Evolutionary conservation across 352 stramenopile genomes (phyloP).

Genomic region (Globisporangium paddicum): DNA sequence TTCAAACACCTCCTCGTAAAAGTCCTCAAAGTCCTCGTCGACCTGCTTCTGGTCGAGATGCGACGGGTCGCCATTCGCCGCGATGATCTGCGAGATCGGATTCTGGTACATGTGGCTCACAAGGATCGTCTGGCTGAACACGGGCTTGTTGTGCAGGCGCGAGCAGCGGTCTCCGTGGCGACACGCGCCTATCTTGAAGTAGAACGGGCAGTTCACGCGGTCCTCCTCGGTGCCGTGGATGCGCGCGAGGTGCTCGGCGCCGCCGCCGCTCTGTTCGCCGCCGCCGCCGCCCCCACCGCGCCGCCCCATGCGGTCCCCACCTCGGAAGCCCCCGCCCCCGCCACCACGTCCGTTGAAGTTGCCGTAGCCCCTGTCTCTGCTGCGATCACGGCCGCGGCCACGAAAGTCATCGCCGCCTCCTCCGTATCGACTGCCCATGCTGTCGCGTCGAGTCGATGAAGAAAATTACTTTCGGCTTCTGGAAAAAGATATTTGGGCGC

Average conservation of each 20-base stretch:
- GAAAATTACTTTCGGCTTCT: not conserved
- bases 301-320: slow-evolving; percentile 43
- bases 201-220: slow-evolving; percentile 99
- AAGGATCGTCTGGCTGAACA: slow-evolving; percentile 98
- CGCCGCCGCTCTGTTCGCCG: slow-evolving; percentile 68
- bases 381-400: slow-evolving; percentile 62
- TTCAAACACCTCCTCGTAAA: slow-evolving; percentile 97
- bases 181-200: slow-evolving; percentile 99
- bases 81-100: slow-evolving; percentile 86
- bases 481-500: slow-evolving; percentile 9
- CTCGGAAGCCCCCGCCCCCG: slow-evolving; percentile 28
- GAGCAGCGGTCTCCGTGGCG: slow-evolving; percentile 98
- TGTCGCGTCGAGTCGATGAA: slow-evolving; percentile 6
- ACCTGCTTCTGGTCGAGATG: slow-evolving; percentile 87
- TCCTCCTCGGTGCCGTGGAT: slow-evolving; percentile 98
- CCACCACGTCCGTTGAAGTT: slow-evolving; percentile 15
- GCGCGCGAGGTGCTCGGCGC: slow-evolving; percentile 93
- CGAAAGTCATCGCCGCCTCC: slow-evolving; percentile 53
- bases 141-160: slow-evolving; percentile 97
- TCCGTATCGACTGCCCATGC: slow-evolving; percentile 67
- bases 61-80: slow-evolving; percentile 79
- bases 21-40: slow-evolving; percentile 97
- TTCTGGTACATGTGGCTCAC: slow-evolving; percentile 99
- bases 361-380: slow-evolving; percentile 53
- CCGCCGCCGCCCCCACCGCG: slow-evolving; percentile 34